phyloP scores from a whole-genome alignment of 2,329 filamentous ascomycete genomes.

The Chaetomiaceae sp. region DNA sequence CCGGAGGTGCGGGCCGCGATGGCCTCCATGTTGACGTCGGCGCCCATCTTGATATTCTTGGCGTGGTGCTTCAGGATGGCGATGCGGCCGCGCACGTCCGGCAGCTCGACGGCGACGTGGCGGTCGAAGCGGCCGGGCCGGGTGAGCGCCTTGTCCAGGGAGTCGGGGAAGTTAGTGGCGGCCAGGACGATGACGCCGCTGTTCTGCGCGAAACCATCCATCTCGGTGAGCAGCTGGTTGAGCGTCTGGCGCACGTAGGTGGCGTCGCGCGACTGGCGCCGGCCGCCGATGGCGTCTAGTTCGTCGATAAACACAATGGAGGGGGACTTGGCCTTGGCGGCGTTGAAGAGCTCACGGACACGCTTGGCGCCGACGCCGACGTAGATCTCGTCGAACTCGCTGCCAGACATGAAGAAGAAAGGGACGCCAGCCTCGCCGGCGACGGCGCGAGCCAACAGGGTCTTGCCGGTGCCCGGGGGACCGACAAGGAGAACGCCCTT shows the following conservation, averaged over 20 bases:
- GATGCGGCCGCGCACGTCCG: constrained; percentile 87
- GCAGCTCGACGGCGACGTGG: constrained; percentile 79
- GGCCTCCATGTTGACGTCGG: constrained; percentile 74
- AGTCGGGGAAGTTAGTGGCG: constrained; percentile 91
- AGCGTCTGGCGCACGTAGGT: constrained; percentile 96
- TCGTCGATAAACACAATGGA: constrained; percentile 81
- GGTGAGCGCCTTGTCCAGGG: constrained; percentile 90
- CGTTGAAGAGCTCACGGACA: constrained; percentile 58
- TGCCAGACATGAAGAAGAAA: constrained; percentile 99
- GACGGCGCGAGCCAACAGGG: constrained; percentile 87
- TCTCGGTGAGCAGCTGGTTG: constrained; percentile 92
- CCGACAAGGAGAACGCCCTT: constrained; percentile 95
- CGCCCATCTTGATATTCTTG: constrained; percentile 75
- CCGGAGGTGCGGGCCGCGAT: constrained; percentile 85
- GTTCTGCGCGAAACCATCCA: constrained; percentile 94
- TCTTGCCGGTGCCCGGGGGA: constrained; percentile 96
- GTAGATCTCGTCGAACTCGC: constrained; percentile 97
- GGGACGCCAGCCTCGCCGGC: constrained; percentile 95
- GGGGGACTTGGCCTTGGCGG: constrained; percentile 32
- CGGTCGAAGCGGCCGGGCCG: constrained; percentile 94
- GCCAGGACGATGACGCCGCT: constrained; percentile 93
- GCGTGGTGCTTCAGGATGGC: constrained; percentile 92
- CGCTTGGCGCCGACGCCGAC: constrained; percentile 77
- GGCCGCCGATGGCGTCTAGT: constrained; percentile 87
- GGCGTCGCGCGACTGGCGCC: constrained; percentile 85